Conservation (phyloP, 1,284 basidiomycete genomes). For the Xerocomus amazonicus region DNA sequence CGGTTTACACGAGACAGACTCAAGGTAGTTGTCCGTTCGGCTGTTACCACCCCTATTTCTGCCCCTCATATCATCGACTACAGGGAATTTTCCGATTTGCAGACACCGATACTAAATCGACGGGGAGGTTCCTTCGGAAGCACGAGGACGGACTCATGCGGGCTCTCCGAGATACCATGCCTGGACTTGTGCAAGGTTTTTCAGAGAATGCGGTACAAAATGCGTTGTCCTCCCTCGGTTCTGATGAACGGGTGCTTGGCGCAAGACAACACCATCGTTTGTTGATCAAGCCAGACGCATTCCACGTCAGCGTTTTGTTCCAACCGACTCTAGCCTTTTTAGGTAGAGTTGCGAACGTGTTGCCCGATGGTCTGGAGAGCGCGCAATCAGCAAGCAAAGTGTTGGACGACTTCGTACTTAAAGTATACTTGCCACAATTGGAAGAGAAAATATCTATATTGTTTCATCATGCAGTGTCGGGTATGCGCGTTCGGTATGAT, state of each 20-base stretch:
- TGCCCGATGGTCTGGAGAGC: conserved; percentile 73
- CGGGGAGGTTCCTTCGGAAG: conserved; percentile 63
- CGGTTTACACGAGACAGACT: conserved; percentile 72
- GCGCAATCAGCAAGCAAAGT: conserved; percentile 71
- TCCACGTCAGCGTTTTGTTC: conserved; percentile 93
- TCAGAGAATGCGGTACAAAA: conserved; percentile 61
- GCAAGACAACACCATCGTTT: conserved; percentile 79
- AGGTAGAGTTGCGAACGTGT: conserved; percentile 63
- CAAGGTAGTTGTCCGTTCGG: conserved; percentile 50
- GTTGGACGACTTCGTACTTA: conserved; percentile 92
- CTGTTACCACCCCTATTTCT: neutral
- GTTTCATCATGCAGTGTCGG: conserved; percentile 83
- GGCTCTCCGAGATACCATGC: conserved; percentile 87
- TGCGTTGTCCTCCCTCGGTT: conserved; percentile 54
- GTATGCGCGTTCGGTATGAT: conserved; percentile 39
- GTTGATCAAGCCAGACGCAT: conserved; percentile 88
- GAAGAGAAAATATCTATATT: conserved; percentile 91
- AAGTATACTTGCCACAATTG: conserved; percentile 90
- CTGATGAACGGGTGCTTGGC: conserved; percentile 70
- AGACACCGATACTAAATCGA: conserved; percentile 78
- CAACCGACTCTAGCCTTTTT: conserved; percentile 90
- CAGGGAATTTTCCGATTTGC: conserved; percentile 88
- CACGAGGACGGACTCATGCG: conserved; percentile 87
- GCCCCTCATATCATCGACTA: conserved; percentile 8
- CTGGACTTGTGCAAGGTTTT: conserved; percentile 81